phyloP scores from a whole-genome alignment of 345 rosid species.

The Geranium rotundifolium region DNA sequence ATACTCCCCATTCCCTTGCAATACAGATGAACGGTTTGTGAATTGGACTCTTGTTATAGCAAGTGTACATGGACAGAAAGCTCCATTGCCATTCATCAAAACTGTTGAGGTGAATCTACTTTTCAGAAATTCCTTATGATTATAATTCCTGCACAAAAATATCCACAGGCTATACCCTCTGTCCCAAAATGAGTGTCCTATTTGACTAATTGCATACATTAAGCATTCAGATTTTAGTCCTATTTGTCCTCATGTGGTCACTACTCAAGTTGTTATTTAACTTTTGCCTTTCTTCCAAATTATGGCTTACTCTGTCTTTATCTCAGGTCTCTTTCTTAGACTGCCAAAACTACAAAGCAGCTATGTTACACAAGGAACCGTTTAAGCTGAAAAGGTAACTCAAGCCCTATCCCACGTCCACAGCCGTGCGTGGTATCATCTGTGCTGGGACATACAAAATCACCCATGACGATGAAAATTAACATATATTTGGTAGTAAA shows the following conservation, averaged over 20 bases:
- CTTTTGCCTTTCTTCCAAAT: not conserved
- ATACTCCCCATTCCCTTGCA: no score
- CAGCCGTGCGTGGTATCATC: not conserved
- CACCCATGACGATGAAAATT: not conserved
- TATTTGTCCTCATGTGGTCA: no score
- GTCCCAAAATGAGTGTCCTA: not conserved
- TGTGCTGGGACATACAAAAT: not conserved
- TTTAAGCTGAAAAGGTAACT: slow-evolving; percentile 68
- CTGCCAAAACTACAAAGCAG: slow-evolving; percentile 54
- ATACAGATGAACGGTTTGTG: slow-evolving; percentile 47
- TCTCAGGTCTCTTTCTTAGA: slow-evolving; percentile 71
- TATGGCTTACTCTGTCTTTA: not conserved
- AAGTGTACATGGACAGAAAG: slow-evolving; percentile 17
- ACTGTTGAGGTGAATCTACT: slow-evolving; percentile 53
- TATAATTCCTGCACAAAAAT: not conserved
- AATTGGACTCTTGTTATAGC: slow-evolving; percentile 80
- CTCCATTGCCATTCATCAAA: slow-evolving; percentile 26
- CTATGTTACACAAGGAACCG: slow-evolving; percentile 57
- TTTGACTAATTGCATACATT: not conserved
- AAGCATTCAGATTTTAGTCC: no score
- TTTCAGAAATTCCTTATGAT: slow-evolving; percentile 4
- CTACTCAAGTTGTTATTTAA: not conserved
- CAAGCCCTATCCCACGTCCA: not conserved
- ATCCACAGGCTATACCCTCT: not conserved
- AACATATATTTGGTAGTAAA: not conserved